phyloP scores from a whole-genome alignment of 2,329 filamentous ascomycete genomes.

The Cryphonectria radicalis region DNA sequence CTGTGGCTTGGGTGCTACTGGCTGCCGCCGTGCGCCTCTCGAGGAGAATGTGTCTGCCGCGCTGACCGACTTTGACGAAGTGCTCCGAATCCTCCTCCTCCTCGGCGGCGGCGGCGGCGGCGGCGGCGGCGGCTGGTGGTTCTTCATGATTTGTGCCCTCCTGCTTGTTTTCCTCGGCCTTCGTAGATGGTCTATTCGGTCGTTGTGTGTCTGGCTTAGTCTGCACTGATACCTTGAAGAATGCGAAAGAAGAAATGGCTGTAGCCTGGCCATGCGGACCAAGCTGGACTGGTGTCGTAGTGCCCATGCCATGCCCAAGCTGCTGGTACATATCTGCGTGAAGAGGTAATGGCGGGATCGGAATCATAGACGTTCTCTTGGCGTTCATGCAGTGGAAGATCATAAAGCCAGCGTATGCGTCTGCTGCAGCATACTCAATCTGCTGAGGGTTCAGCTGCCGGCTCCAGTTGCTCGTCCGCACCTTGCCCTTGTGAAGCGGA shows the following conservation, averaged over 20 bases:
- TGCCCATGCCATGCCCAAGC: slow-evolving; percentile 51
- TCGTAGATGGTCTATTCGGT: too few relatives aligned
- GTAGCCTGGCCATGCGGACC: not conserved
- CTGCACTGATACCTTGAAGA: not conserved
- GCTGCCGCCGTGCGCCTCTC: not conserved
- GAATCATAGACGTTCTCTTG: slow-evolving; percentile 67
- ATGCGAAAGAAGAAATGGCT: slow-evolving; percentile 7
- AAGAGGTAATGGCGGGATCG: slow-evolving; percentile 71
- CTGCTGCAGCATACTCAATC: slow-evolving; percentile 75
- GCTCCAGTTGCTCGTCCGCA: slow-evolving; percentile 79
- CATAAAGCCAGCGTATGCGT: slow-evolving; percentile 79
- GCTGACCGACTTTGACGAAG: slow-evolving; percentile 8
- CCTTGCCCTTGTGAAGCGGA: slow-evolving; percentile 75
- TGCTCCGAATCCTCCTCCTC: not conserved
- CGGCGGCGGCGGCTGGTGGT: not conserved
- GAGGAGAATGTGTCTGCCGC: slow-evolving; percentile 14
- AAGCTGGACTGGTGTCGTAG: not conserved
- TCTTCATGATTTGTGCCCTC: not conserved
- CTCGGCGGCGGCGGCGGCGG: too few relatives aligned
- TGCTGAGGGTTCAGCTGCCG: slow-evolving; percentile 66
- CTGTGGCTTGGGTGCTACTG: not conserved
- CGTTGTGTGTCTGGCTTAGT: not conserved
- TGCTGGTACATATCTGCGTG: slow-evolving; percentile 69
- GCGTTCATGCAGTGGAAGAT: slow-evolving; percentile 74
- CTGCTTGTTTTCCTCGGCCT: not conserved